These are phyloP conservation scores for Ilex asprella DNA, from an alignment of 257 asterid genomes.

Conservation along the genomic window DNA sequence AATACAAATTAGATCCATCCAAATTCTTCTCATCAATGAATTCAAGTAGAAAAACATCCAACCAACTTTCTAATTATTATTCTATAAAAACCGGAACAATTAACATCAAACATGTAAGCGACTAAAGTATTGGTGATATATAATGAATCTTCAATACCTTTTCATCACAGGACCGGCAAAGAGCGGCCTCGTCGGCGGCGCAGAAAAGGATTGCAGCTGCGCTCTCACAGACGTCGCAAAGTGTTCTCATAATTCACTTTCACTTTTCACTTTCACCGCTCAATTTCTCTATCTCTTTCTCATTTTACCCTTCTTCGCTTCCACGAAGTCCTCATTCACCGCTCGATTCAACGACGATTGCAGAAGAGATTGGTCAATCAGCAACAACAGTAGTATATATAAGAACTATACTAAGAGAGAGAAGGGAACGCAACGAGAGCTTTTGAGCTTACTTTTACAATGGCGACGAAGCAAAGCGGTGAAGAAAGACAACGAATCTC, in stretches of 20 bases:
- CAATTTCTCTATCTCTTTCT: conserved; percentile 5
- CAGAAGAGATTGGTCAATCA: background rate
- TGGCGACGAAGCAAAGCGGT: background rate
- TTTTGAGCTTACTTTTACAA: background rate
- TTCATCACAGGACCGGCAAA: conserved; percentile 79
- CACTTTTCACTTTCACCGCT: background rate
- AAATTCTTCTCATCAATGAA: too few relatives aligned
- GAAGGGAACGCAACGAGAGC: background rate
- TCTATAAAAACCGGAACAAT: too few relatives aligned
- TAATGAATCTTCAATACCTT: conserved; percentile 34
- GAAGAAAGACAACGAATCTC: too few relatives aligned
- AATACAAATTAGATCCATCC: too few relatives aligned
- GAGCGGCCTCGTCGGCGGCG: conserved; percentile 97
- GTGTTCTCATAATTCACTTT: conserved; percentile 53
- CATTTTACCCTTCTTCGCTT: background rate
- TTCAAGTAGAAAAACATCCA: too few relatives aligned
- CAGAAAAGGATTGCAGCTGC: conserved; percentile 89
- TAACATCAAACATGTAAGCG: background rate
- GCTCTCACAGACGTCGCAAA: conserved; percentile 90
- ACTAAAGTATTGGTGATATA: background rate
- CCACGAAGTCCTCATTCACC: too few relatives aligned
- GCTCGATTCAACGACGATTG: background rate
- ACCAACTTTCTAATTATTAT: too few relatives aligned
- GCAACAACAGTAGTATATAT: background rate
- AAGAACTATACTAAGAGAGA: background rate